These are phyloP conservation scores for Globisporangium nodosum DNA, from an alignment of 352 stramenopile species.

Conservation along the genomic window DNA sequence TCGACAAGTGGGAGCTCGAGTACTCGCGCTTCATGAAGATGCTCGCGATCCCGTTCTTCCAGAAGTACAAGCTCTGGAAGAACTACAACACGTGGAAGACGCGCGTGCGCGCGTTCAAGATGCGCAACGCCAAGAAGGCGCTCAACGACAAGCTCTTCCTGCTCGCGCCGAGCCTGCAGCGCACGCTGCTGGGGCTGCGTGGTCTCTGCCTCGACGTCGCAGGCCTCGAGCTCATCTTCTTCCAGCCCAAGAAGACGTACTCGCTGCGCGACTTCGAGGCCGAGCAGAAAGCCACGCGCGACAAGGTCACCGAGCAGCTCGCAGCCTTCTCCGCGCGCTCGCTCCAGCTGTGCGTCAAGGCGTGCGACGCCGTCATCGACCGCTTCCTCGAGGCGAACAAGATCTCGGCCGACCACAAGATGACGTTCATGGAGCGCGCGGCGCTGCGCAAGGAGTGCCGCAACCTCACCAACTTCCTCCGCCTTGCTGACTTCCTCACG, in stretches of 20 bases:
- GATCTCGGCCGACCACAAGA: conserved; percentile 91
- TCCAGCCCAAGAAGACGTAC: conserved; percentile 70
- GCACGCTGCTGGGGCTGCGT: conserved; percentile 74
- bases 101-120: conserved; percentile 84
- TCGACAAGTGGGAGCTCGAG: conserved; percentile 92
- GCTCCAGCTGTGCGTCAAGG: conserved; percentile 78
- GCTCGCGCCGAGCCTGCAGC: conserved; percentile 78
- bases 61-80: conserved; percentile 92
- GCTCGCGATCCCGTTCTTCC: conserved; percentile 88
- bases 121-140: conserved; percentile 71
- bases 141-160: conserved; percentile 87
- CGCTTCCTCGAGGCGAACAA: conserved; percentile 88
- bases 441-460: conserved; percentile 89
- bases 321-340: conserved; percentile 59
- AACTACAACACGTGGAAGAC: conserved; percentile 93
- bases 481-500: conserved; percentile 90
- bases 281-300: conserved; percentile 54
- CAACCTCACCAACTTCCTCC: conserved; percentile 89
- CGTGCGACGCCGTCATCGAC: conserved; percentile 92
- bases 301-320: conserved; percentile 51
- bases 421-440: conserved; percentile 96
- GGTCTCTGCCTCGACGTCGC: conserved; percentile 67
- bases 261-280: conserved; percentile 76
- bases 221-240: conserved; percentile 59
- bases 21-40: conserved; percentile 90